Evolutionary conservation across 192 early-diverging fungal species (phyloP).

Genomic region (Backusella westeae): DNA sequence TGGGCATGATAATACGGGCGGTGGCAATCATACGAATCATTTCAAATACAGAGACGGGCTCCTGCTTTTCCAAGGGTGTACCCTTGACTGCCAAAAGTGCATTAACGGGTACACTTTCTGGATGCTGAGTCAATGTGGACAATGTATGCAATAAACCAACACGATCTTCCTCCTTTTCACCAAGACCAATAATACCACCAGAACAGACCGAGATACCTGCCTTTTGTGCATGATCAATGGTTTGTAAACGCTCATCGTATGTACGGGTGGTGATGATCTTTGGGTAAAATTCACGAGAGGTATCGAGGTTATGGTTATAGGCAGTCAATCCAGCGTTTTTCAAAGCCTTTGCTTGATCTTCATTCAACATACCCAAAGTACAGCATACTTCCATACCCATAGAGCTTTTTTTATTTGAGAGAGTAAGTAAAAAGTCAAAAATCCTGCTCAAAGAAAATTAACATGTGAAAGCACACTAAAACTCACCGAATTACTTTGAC

Average conservation of each 20-base stretch:
- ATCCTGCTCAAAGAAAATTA: neutral
- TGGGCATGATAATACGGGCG: constrained; percentile 78
- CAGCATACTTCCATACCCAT: constrained; percentile 91
- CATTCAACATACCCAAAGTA: constrained; percentile 80
- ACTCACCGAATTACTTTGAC: constrained; percentile 72
- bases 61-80: constrained; percentile 73
- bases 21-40: constrained; percentile 86
- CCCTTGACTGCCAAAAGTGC: constrained; percentile 78
- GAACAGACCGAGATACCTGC: constrained; percentile 82
- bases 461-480: constrained; percentile 2
- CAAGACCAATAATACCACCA: constrained; percentile 84
- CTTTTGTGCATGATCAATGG: constrained; percentile 67
- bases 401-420: constrained; percentile 31
- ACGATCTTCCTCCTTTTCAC: constrained; percentile 68
- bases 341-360: constrained; percentile 67
- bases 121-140: constrained; percentile 66
- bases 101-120: constrained; percentile 80
- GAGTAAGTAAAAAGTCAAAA: constrained; percentile 1
- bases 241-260: constrained; percentile 76
- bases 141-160: constrained; percentile 76
- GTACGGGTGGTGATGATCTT: constrained; percentile 77
- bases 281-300: constrained; percentile 75
- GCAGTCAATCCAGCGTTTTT: constrained; percentile 84
- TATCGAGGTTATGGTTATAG: constrained; percentile 87
- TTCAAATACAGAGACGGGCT: constrained; percentile 80